Evolutionary conservation across 2,329 filamentous ascomycete species (phyloP), one percentile per base, ranked within the genome.

Genomic region (Alternaria atra): DNA sequence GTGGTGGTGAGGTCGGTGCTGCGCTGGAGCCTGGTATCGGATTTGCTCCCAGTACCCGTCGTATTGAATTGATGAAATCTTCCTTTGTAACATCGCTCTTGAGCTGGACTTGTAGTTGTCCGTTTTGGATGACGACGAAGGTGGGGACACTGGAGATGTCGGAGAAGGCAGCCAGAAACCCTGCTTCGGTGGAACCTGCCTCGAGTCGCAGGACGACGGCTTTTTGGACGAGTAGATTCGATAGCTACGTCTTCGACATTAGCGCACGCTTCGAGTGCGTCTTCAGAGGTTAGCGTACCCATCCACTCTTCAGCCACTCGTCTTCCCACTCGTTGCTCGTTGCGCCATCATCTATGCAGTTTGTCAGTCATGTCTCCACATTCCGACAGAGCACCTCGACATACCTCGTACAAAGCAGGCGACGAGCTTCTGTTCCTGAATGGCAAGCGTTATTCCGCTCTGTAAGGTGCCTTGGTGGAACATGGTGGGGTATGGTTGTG

Each of bases 401-500:
- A 67, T 78, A 93, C 92, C 90, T 73, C 89, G 87, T 32, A 97
- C 90, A 78, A 97, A 96, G 80, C 93, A 97, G 30, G 91, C 86
- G 0, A 97, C 91, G 17, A 91, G 84, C 79, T 94, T 96, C 60
- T 87, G 83, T 76, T 94, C 84, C 61, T 87, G 86, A 6, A 97
- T 84, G 12, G 94, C 93, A 20, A 87, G 83, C 32, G 86, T 84
- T 69, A 97, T 96, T 60, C 92, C 94, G 71, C 90, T 90, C 71
- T 96, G 91, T 20, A 97, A 80, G 62, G 88, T 89, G 17, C 93
- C 94, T 61, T 89, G 74, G 77, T 93, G 94, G 80, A 97, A 97
- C 90, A 97, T 94, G 42, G 48, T 63, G 54, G 68, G 34, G 54
- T 20, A 47, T 23, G 29, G 25, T 43, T 13, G n/a, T 34, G 29